Percentiles rank a stretch among this genome's conserved stretches.
Conservation (phyloP, 495 filamentous ascomycete species). For the Halenospora varia region DNA sequence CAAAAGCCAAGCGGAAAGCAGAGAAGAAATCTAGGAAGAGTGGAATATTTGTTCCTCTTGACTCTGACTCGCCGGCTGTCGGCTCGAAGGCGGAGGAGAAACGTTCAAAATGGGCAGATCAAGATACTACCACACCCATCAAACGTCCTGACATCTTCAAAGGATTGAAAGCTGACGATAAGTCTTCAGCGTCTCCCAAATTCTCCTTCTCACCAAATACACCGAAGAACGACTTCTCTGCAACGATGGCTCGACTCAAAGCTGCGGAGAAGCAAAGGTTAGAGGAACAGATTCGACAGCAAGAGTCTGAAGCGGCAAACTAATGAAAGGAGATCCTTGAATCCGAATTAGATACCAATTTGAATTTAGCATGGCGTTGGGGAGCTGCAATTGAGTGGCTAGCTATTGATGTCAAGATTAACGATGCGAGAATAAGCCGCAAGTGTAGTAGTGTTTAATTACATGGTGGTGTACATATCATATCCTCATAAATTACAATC, state of each 20-base stretch:
- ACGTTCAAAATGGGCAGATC: constrained; percentile 10
- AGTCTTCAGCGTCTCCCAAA: constrained; percentile 28
- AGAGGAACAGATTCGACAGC: constrained; percentile 28
- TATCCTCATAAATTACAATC: not conserved
- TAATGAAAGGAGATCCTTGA: not conserved
- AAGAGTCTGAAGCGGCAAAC: constrained; percentile 18
- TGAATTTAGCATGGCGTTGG: constrained; percentile 22
- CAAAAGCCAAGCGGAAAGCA: constrained; percentile 24
- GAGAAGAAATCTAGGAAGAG: constrained; percentile 29
- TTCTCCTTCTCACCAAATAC: constrained; percentile 28
- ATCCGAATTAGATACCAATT: not conserved
- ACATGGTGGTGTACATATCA: not conserved
- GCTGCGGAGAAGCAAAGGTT: constrained; percentile 28
- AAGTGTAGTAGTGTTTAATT: not conserved
- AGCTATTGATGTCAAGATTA: not conserved
- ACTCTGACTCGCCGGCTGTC: constrained; percentile 22
- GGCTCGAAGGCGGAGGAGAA: not conserved
- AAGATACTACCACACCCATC: constrained; percentile 23
- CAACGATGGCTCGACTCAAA: constrained; percentile 26
- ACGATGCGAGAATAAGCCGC: not conserved
- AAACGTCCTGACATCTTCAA: constrained; percentile 28
- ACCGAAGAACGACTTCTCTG: constrained; percentile 22
- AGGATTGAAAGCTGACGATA: constrained; percentile 29
- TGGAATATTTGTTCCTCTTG: constrained; percentile 21
- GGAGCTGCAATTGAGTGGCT: not conserved